Evolutionary conservation across 2,329 filamentous ascomycete species (phyloP), one percentile per base, ranked within the genome.

Genomic region (Ceratocystis albifundus): DNA sequence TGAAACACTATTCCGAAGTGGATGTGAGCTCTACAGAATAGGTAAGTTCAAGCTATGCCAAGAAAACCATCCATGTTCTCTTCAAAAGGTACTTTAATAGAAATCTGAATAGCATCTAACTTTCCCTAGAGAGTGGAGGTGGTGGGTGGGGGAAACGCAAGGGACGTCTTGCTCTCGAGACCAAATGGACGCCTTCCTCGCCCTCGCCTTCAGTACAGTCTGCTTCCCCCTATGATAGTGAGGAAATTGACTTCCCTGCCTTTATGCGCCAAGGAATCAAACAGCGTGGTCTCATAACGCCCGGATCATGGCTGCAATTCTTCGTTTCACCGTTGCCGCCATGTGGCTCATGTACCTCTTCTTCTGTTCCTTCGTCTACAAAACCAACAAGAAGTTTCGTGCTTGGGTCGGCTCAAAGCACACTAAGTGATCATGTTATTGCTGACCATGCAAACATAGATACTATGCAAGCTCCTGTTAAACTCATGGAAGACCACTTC

Each of bases 131-230:
- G 69, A 91, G 88, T 71, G 90, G 90, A 3, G 90, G 90, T 59
- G 90, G 90, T 53, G 90, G 90, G 22, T 95, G 90, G 90, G 90
- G 90, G 17, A 79, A 82, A 66, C 94, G 93, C 73, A 85, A 88
- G 71, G 90, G 90, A 0, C 77, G 95, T 0, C 77, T 95, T 2
- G 90, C 89, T 4, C 79, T 95, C 3, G 89, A 94, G 71, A 88
- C 90, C 32, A 67, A 66, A 12, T 70, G 69, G 69, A 25, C 66
- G 41, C 63, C 64, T 28, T 41, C 67, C 22, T 64, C 50, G 62
- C 72, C 68, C 36, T 66, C 68, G n/a, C 65, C 62, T 4, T 63
- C 55, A 8, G 6, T n/a, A 15, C 64, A 46, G 62, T 77, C 61
- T 41, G 15, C 44, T 12, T 48, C 36, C 20, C 70, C 72, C 28